phyloP scores from a whole-genome alignment of 2,329 filamentous ascomycete genomes.

The Aureobasidium mangrovei region DNA sequence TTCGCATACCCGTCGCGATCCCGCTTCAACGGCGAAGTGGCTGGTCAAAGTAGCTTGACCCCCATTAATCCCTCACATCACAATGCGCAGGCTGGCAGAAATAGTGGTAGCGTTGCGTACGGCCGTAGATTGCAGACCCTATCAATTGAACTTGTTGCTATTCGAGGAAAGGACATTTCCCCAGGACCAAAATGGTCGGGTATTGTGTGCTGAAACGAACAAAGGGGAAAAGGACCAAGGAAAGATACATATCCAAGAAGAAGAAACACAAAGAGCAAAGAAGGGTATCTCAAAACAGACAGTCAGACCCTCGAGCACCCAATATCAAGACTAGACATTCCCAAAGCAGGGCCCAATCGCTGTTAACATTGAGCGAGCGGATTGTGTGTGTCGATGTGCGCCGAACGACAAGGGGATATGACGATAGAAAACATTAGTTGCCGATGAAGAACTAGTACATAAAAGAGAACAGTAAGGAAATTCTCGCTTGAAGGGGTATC shows the following conservation, averaged over 20 bases:
- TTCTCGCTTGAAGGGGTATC: not conserved
- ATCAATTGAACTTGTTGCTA: not conserved
- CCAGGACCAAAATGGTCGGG: conserved; percentile 8
- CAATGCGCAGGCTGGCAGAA: not conserved
- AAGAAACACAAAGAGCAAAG: not conserved
- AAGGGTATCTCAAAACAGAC: conserved; percentile 14
- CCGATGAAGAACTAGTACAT: not conserved
- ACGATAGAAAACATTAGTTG: conserved; percentile 1
- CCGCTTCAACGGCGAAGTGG: not conserved
- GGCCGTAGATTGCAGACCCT: conserved; percentile 7
- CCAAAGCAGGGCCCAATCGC: not conserved
- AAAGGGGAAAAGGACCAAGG: not conserved
- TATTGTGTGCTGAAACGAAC: conserved; percentile 8
- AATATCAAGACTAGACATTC: not conserved
- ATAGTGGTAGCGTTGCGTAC: not conserved
- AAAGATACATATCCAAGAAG: not conserved
- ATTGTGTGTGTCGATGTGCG: not conserved
- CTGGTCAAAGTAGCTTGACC: not conserved
- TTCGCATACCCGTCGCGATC: not conserved
- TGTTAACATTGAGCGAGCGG: not conserved
- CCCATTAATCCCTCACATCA: not conserved
- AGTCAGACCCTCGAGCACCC: not conserved
- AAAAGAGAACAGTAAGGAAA: not conserved
- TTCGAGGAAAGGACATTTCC: not conserved
- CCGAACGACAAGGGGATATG: not conserved